Percentiles rank a stretch among this genome's conserved stretches.
Conservation (phyloP, 2,329 filamentous ascomycete genomes). For the Aspergillus felis region DNA sequence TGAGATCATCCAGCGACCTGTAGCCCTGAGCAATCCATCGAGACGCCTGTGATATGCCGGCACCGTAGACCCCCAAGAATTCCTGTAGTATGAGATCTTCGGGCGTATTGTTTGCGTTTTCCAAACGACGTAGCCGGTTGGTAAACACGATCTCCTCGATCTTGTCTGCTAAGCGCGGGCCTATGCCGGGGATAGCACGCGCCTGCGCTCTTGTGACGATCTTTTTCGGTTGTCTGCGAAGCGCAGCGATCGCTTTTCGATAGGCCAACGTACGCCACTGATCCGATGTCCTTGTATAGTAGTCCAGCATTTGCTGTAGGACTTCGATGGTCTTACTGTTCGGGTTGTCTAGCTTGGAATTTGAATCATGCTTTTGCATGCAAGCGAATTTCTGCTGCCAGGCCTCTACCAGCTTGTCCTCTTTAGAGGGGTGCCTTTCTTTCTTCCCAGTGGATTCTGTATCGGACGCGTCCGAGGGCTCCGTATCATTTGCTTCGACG, state of each 20-base stretch:
- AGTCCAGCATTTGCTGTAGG: slow-evolving; percentile 71
- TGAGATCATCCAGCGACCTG: slow-evolving; percentile 69
- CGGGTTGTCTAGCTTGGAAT: slow-evolving; percentile 53
- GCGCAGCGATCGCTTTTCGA: slow-evolving; percentile 68
- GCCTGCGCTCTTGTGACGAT: slow-evolving; percentile 70
- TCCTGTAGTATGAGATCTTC: slow-evolving; percentile 61
- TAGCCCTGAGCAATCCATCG: slow-evolving; percentile 74
- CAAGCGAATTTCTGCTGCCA: slow-evolving; percentile 52
- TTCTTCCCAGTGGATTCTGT: slow-evolving; percentile 10
- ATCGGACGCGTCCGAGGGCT: slow-evolving; percentile 13
- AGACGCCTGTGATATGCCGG: slow-evolving; percentile 65
- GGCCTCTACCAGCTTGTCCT: slow-evolving; percentile 8
- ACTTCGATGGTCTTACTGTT: slow-evolving; percentile 74
- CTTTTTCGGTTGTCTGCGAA: slow-evolving; percentile 62
- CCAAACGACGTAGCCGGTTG: slow-evolving; percentile 65
- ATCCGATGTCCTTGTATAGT: slow-evolving; percentile 72
- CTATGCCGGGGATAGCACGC: slow-evolving; percentile 63
- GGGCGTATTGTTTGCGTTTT: slow-evolving; percentile 65
- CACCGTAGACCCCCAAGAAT: slow-evolving; percentile 78
- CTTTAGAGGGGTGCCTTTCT: slow-evolving; percentile 7
- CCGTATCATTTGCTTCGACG: slow-evolving; percentile 10
- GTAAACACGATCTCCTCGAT: slow-evolving; percentile 86
- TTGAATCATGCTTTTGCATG: slow-evolving; percentile 54
- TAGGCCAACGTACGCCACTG: slow-evolving; percentile 74
- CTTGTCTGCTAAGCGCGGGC: slow-evolving; percentile 70